Evolutionary conservation across 345 rosid genomes (phyloP).

Genomic region (Eucalyptus viminalis): DNA sequence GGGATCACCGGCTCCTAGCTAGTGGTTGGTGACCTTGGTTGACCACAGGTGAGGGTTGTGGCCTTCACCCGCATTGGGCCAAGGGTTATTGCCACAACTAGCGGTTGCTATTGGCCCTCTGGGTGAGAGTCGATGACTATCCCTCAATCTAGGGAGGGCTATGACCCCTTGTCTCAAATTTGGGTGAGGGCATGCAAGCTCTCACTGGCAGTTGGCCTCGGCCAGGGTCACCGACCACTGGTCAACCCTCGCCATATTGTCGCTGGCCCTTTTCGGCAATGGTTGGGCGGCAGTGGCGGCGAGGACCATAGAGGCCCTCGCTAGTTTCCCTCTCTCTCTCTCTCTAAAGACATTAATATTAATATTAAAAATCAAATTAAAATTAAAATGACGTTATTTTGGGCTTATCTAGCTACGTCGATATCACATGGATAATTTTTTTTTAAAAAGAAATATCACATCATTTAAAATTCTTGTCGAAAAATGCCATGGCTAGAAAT

Average conservation of each 20-base stretch:
- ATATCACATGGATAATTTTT: no score
- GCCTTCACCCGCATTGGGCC: accelerated
- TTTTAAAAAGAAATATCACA: accelerated
- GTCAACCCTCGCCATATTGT: accelerated
- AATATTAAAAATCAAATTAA: no score
- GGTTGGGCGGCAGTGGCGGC: accelerated
- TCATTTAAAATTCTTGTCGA: no score
- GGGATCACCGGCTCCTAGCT: accelerated
- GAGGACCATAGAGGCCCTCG: no score
- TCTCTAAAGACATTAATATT: no score
- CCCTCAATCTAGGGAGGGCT: accelerated
- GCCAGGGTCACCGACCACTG: accelerated
- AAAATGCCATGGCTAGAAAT: no score
- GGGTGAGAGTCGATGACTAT: accelerated
- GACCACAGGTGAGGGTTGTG: accelerated
- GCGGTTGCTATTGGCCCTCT: no score
- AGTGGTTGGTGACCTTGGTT: no score
- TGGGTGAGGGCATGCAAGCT: no score
- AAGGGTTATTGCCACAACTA: no score
- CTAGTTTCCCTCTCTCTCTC: accelerated
- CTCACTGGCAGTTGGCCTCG: accelerated
- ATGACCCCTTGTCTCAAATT: accelerated
- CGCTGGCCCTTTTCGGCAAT: accelerated
- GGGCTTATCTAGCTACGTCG: no score
- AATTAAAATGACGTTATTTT: no score